phyloP scores from a whole-genome alignment of 1,284 basidiomycete species.

The Dichomitus squalens region DNA sequence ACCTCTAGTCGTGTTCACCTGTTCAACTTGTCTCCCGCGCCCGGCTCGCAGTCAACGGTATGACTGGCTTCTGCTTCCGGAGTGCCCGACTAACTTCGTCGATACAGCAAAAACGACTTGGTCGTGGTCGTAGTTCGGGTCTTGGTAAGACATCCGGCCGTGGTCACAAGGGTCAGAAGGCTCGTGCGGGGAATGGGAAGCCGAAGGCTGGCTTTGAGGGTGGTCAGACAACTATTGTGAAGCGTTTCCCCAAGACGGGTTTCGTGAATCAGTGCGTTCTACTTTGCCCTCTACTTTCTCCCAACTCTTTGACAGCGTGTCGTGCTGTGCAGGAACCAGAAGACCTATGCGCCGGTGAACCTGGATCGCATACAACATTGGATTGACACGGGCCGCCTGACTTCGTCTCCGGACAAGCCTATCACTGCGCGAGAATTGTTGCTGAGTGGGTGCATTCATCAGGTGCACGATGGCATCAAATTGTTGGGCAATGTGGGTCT shows the following conservation, averaged over 20 bases:
- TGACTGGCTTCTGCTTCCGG: conserved; percentile 18
- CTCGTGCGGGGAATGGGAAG: conserved; percentile 89
- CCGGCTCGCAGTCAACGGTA: conserved; percentile 65
- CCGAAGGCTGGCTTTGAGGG: conserved; percentile 89
- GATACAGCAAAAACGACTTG: conserved; percentile 86
- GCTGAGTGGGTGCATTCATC: conserved; percentile 85
- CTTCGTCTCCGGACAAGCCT: conserved; percentile 77
- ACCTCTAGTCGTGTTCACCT: conserved; percentile 26
- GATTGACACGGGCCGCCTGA: conserved; percentile 85
- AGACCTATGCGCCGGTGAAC: conserved; percentile 84
- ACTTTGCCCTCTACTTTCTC: conserved; percentile 3
- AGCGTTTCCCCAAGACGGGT: conserved; percentile 91
- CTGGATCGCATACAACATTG: conserved; percentile 89
- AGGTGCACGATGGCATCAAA: conserved; percentile 90
- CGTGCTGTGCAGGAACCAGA: conserved; percentile 55
- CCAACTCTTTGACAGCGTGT: neutral
- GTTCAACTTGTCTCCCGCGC: conserved; percentile 60
- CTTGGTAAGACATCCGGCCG: conserved; percentile 91
- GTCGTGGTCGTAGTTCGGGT: conserved; percentile 89
- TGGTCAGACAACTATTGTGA: conserved; percentile 94
- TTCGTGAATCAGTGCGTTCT: conserved; percentile 86
- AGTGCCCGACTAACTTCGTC: conserved; percentile 5
- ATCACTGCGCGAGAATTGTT: conserved; percentile 90
- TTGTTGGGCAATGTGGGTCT: conserved; percentile 78
- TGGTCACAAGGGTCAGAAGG: conserved; percentile 96